Percentiles rank a stretch among this genome's conserved stretches.
These are phyloP conservation scores for Mycena rosella DNA, from an alignment of 768 basidiomycete genomes.

Conservation along the genomic window DNA sequence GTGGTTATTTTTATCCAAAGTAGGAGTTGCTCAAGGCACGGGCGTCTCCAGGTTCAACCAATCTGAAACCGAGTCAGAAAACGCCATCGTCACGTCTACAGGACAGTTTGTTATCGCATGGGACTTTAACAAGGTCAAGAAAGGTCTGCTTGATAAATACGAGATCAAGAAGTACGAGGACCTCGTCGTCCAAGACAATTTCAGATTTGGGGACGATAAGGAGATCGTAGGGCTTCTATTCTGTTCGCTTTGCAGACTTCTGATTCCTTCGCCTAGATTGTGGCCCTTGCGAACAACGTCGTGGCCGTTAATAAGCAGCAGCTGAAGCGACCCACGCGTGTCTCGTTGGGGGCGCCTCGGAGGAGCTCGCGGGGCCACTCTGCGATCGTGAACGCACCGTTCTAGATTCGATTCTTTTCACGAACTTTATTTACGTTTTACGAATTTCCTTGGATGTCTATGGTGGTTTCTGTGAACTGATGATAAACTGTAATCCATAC, in stretches of 20 bases:
- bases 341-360: conserved; percentile 70
- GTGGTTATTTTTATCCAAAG: conserved; percentile 17
- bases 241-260: conserved; percentile 6
- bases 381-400: conserved; percentile 77
- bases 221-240: conserved; percentile 79
- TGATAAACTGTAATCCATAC: conserved; percentile 37
- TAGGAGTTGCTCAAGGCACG: conserved; percentile 17
- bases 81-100: conserved; percentile 94
- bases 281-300: conserved; percentile 95
- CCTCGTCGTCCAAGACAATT: conserved; percentile 95
- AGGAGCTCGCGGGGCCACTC: conserved; percentile 63
- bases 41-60: conserved; percentile 85
- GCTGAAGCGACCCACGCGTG: conserved; percentile 84
- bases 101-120: conserved; percentile 95
- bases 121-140: conserved; percentile 97
- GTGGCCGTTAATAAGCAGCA: conserved; percentile 95
- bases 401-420: conserved; percentile 53
- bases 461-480: conserved; percentile 26
- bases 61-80: conserved; percentile 89
- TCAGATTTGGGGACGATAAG: conserved; percentile 97
- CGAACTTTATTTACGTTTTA: conserved; percentile 36
- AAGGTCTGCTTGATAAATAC: conserved; percentile 90
- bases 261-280: conserved; percentile 72
- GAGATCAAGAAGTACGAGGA: conserved; percentile 98
- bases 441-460: conserved; percentile 38